Evolutionary conservation across 169 alveolate genomes (phyloP).

Genomic region (Cryptosporidium sp.): DNA sequence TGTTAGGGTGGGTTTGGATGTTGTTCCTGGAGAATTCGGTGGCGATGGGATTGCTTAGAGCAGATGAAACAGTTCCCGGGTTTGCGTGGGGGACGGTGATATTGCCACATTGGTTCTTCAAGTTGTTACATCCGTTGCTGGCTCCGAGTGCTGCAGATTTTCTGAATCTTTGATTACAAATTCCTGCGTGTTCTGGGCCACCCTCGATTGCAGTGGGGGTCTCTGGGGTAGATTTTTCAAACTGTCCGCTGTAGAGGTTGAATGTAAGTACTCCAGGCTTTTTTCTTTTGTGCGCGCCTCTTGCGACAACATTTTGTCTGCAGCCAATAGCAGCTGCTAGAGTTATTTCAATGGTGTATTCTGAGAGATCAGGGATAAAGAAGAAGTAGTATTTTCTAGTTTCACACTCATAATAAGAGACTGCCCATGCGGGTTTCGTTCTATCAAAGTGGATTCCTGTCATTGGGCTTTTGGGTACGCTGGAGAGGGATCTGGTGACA

Average conservation of each 20-base stretch:
- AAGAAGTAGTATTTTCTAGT: slow-evolving; percentile 72
- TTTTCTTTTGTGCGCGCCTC: slow-evolving; percentile 74
- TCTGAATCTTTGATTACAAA: neutral
- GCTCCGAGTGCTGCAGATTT: neutral
- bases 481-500: slow-evolving; percentile 73
- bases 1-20: neutral
- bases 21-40: neutral
- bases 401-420: slow-evolving; percentile 72
- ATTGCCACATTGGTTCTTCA: neutral
- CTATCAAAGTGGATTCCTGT: slow-evolving; percentile 75
- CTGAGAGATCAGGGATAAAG: slow-evolving; percentile 68
- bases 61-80: neutral
- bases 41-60: neutral
- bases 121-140: neutral
- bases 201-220: neutral
- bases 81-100: neutral
- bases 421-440: slow-evolving; percentile 76
- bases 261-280: slow-evolving; percentile 73
- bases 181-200: neutral
- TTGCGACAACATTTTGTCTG: slow-evolving; percentile 74
- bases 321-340: slow-evolving; percentile 74
- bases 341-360: slow-evolving; percentile 63
- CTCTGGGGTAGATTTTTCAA: slow-evolving; percentile 50
- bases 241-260: slow-evolving; percentile 67
- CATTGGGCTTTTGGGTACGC: slow-evolving; percentile 73